Evolutionary conservation across 345 rosid species (phyloP).

Genomic region (Populus nigra): DNA sequence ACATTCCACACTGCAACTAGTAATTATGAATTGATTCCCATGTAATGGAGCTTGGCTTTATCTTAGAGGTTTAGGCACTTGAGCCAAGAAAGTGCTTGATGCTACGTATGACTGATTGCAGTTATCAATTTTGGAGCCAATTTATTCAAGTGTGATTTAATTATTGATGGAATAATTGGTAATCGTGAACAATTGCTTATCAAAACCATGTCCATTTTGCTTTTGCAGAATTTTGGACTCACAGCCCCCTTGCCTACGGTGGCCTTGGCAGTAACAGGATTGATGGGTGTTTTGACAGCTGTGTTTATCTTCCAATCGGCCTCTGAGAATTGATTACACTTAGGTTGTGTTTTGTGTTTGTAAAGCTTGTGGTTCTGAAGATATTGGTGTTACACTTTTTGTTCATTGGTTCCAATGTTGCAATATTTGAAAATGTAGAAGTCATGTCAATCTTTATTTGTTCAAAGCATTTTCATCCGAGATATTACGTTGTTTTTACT

Average conservation of each 20-base stretch:
- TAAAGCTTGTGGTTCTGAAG: slow-evolving; percentile 22
- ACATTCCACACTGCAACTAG: too few relatives aligned
- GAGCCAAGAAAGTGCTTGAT: too few relatives aligned
- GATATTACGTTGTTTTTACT: slow-evolving; percentile 11
- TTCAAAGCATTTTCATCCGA: background rate
- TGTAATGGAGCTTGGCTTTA: too few relatives aligned
- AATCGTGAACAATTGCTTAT: background rate
- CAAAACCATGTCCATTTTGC: slow-evolving; percentile 1
- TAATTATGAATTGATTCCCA: too few relatives aligned
- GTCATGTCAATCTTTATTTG: slow-evolving; percentile 2
- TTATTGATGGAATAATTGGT: background rate
- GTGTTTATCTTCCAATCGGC: slow-evolving; percentile 91
- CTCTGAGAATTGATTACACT: slow-evolving; percentile 49
- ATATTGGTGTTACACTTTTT: slow-evolving; percentile 6
- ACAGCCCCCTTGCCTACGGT: slow-evolving; percentile 68
- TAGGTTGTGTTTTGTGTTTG: slow-evolving; percentile 1
- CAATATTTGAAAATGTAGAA: slow-evolving; percentile 6
- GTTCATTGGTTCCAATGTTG: slow-evolving; percentile 10
- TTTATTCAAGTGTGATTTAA: background rate
- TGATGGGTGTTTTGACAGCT: slow-evolving; percentile 74
- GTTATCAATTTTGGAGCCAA: background rate
- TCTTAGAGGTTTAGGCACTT: too few relatives aligned
- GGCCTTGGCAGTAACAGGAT: slow-evolving; percentile 78
- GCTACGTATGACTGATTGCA: background rate
- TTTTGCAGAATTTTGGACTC: slow-evolving; percentile 83